Conservation (phyloP, 2,329 filamentous ascomycete genomes). For the Alternaria viburni region DNA sequence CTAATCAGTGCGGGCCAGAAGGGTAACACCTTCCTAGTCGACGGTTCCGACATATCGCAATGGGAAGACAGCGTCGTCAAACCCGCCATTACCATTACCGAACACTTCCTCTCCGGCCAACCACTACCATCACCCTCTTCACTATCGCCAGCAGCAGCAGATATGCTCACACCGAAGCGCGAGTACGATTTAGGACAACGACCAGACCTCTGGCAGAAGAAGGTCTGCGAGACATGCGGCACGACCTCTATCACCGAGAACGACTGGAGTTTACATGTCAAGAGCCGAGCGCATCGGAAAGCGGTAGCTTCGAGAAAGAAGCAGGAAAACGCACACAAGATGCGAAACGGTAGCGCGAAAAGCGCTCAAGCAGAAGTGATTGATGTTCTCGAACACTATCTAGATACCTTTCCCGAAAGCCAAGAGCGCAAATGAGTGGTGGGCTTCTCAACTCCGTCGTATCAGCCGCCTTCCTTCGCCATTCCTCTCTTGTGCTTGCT, state of each 20-base stretch:
- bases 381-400: slow-evolving; percentile 32
- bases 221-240: slow-evolving; percentile 74
- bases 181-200: slow-evolving; percentile 54
- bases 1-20: slow-evolving; percentile 62
- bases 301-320: slow-evolving; percentile 40
- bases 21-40: slow-evolving; percentile 75
- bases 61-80: slow-evolving; percentile 71
- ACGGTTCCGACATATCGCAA: slow-evolving; percentile 71
- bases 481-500: neutral
- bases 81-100: slow-evolving; percentile 68
- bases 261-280: slow-evolving; percentile 64
- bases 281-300: slow-evolving; percentile 60
- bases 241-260: slow-evolving; percentile 62
- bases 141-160: slow-evolving; percentile 63
- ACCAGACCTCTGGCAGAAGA: slow-evolving; percentile 56
- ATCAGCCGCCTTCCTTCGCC: too few relatives aligned
- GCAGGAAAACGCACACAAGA: slow-evolving; percentile 17
- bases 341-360: neutral
- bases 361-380: slow-evolving; percentile 20
- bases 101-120: slow-evolving; percentile 64
- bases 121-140: slow-evolving; percentile 60
- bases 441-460: too few relatives aligned
- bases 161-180: slow-evolving; percentile 64
- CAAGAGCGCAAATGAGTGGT: neutral
- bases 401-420: slow-evolving; percentile 13